Conservation (phyloP, 208 protist genomes). For the Trypanosoma mega region DNA sequence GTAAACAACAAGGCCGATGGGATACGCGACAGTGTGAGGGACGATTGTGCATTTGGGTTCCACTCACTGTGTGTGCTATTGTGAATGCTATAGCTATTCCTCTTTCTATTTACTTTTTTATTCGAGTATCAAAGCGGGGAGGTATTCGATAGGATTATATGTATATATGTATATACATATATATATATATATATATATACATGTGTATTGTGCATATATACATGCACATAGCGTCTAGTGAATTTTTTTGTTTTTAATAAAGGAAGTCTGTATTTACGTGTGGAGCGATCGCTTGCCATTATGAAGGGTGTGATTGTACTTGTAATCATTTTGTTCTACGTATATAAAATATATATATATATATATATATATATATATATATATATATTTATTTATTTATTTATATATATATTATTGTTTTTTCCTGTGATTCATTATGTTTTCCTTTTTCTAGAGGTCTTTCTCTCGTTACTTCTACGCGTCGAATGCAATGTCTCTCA, state of each 20-base stretch:
- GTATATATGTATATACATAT: not conserved
- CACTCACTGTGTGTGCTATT: constrained; percentile 47
- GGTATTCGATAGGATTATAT: constrained; percentile 16
- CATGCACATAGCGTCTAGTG: too few relatives aligned
- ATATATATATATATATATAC: constrained; percentile 3
- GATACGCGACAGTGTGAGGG: constrained; percentile 44
- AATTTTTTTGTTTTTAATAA: constrained; percentile 18
- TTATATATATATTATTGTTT: too few relatives aligned
- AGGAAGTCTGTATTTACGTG: not conserved
- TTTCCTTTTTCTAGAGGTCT: too few relatives aligned
- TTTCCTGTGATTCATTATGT: too few relatives aligned
- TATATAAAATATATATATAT: too few relatives aligned
- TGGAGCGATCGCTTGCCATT: too few relatives aligned
- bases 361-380: constrained; percentile 11
- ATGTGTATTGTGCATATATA: not conserved
- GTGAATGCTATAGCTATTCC: constrained; percentile 54
- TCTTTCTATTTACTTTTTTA: constrained; percentile 36
- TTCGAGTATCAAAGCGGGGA: constrained; percentile 28
- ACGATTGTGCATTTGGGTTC: constrained; percentile 47
- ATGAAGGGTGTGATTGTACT: too few relatives aligned
- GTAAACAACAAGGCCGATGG: constrained; percentile 31
- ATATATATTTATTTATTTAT: constrained; percentile 10
- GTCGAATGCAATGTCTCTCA: too few relatives aligned
- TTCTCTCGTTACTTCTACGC: too few relatives aligned
- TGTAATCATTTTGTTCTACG: too few relatives aligned